Evolutionary conservation across 805 yeast genomes (phyloP), one percentile per base, ranked within the genome.

Genomic region (Grigorovia transvaalensis): DNA sequence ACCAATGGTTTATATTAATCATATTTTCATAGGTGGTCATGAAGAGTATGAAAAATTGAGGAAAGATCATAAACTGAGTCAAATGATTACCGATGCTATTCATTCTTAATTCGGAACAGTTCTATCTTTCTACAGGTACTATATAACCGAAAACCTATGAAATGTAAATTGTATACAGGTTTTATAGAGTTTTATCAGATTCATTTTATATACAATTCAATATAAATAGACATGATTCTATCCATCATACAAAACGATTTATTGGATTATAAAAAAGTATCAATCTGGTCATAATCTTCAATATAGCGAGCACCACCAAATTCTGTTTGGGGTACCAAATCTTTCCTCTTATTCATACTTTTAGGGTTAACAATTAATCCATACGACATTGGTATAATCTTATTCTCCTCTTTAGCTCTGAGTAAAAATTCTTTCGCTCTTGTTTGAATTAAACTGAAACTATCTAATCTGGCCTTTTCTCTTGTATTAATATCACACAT

Each of bases 21-120:
- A 96, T 54, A 78, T 89, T 71, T 96, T 88, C 74, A 80, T 91
- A 63, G 99, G 99, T 54, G 99, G 98, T 56, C 88, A 88, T 78
- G 84, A 91, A 43, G 96, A 88, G 60, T 74, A 91, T 57, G 95
- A 88, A 71, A 75, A 79, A 50, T 77, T 90, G 68, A 74, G 78
- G 58, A 74, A 81, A 29, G 61, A 69, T 47, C 91, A 84, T 59
- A 65, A 81, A 69, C 78, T 88, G 63, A 77, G 74, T 54, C 59
- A 53, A 18, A 51, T 71, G 50, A 58, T 72, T 51, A 51, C 38
- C 27, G 42, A 38, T 38, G 42, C 42, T 15, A 38, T 38, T 38
- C 42, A 38, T 38, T 38, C 42, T 8, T 12, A 15, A 38, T 13
- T 12, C n/a, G 8, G 27, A 23, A 23, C 27, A 23, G 27, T 23